phyloP scores from a whole-genome alignment of 2,329 filamentous ascomycete genomes.

The Epichloe coenophiala region DNA sequence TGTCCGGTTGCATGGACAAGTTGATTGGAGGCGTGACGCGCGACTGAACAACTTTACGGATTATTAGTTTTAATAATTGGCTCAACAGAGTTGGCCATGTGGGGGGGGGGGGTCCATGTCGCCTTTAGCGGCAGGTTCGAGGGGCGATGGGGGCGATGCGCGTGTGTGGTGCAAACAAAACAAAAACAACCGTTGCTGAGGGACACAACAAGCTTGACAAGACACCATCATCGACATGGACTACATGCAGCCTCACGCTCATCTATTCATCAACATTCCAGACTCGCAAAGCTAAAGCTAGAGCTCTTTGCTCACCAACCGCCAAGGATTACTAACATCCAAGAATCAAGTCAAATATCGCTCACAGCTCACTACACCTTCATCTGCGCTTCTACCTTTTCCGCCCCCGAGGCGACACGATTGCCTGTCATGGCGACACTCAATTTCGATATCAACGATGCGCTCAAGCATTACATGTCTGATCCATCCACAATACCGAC shows the following conservation, averaged over 20 bases:
- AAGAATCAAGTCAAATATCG: neutral
- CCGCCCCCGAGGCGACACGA: constrained; percentile 10
- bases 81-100: no score
- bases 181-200: constrained; percentile 18
- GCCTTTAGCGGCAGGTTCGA: neutral
- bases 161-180: constrained; percentile 17
- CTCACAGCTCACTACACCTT: neutral
- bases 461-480: constrained; percentile 92
- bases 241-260: neutral
- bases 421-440: constrained; percentile 52
- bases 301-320: neutral
- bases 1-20: neutral
- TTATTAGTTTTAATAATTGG: no score
- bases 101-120: no score
- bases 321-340: neutral
- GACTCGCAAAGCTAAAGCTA: neutral
- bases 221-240: constrained; percentile 3
- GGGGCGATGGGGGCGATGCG: neutral
- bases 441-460: constrained; percentile 91
- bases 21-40: neutral
- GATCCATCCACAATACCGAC: constrained; percentile 75
- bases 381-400: neutral
- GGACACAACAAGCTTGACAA: constrained; percentile 2
- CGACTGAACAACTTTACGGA: neutral
- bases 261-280: neutral